phyloP scores from a whole-genome alignment of 2,329 filamentous ascomycete species.

The Geoglossum cookeanum region DNA sequence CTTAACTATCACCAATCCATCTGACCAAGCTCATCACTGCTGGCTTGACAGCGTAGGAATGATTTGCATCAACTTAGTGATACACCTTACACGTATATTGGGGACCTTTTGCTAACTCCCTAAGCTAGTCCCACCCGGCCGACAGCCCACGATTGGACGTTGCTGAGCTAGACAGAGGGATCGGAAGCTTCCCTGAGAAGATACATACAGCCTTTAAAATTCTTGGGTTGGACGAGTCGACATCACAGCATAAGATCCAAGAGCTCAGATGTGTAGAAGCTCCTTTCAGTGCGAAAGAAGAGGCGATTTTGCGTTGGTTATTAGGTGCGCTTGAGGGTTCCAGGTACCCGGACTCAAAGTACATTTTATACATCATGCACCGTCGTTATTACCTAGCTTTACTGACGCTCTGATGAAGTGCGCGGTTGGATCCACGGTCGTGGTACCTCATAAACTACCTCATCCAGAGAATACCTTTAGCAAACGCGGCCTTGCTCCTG shows the following conservation, averaged over 20 bases:
- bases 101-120: background rate
- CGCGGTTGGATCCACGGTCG: constrained; percentile 24
- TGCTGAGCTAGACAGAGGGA: background rate
- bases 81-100: background rate
- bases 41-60: background rate
- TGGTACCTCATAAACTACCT: constrained; percentile 43
- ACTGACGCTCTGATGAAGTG: constrained; percentile 10
- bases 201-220: background rate
- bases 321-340: constrained; percentile 35
- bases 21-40: background rate
- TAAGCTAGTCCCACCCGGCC: background rate
- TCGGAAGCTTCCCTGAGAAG: background rate
- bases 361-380: constrained; percentile 11
- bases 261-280: constrained; percentile 2
- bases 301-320: constrained; percentile 50
- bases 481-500: constrained; percentile 51
- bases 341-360: constrained; percentile 14
- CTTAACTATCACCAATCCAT: background rate
- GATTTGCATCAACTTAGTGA: background rate
- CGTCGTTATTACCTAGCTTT: background rate
- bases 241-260: background rate
- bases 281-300: constrained; percentile 28
- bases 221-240: background rate
- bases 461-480: constrained; percentile 47
- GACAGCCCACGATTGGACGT: background rate